These are phyloP conservation scores for Yamadazyma atmosphaerica DNA, from an alignment of 1,139 yeast species.

Conservation along the genomic window DNA sequence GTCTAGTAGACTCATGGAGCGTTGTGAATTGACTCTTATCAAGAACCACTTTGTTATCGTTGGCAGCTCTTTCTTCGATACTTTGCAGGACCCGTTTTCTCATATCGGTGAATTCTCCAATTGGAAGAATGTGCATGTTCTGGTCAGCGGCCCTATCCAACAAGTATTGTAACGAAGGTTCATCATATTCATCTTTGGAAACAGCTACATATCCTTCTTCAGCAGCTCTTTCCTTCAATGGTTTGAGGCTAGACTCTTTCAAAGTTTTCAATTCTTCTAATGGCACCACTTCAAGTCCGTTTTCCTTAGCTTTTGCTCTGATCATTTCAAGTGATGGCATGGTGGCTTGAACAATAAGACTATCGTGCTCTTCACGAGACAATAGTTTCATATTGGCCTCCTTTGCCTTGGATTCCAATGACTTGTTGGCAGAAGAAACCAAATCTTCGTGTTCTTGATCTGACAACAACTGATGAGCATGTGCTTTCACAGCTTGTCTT, in stretches of 20 bases:
- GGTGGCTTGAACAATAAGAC: conserved; percentile 33
- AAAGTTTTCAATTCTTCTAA: conserved; percentile 24
- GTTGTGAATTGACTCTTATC: conserved; percentile 8
- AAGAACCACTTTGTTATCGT: conserved; percentile 6
- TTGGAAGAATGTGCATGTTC: conserved; percentile 20
- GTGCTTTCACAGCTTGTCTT: conserved; percentile 23
- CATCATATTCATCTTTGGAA: conserved; percentile 20
- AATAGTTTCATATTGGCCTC: conserved; percentile 26
- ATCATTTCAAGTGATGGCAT: conserved; percentile 39
- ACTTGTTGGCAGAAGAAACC: conserved; percentile 12
- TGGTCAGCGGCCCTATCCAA: conserved; percentile 19
- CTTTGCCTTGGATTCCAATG: conserved; percentile 25
- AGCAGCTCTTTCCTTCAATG: conserved; percentile 21
- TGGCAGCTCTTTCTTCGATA: conserved; percentile 23
- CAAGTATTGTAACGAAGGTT: conserved; percentile 25
- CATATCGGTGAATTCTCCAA: conserved; percentile 16
- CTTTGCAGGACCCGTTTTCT: conserved; percentile 16
- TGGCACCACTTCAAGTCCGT: conserved; percentile 31
- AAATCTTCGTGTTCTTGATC: conserved; percentile 13
- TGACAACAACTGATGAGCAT: conserved; percentile 8
- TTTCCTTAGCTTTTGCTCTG: conserved; percentile 24
- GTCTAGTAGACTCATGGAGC: conserved; percentile 1
- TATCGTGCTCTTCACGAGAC: conserved; percentile 28
- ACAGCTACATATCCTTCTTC: conserved; percentile 29
- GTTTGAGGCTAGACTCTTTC: conserved; percentile 16